Base-by-base conservation (phyloP, 2,329 filamentous ascomycete species). In the Biscogniauxia mediterranea region DNA sequence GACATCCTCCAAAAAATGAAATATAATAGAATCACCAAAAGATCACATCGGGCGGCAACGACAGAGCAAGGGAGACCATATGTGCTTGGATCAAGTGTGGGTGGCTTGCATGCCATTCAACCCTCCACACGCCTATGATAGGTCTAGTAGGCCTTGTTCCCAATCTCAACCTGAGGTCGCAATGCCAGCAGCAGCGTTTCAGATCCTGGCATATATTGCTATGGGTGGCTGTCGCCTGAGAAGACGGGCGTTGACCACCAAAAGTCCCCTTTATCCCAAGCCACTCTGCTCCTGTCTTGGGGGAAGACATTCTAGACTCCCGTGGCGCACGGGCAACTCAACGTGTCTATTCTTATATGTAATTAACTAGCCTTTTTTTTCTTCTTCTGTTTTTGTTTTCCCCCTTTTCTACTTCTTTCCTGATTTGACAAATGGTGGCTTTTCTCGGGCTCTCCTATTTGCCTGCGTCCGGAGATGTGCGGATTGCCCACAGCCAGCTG, bases 101-200 rank as follows among this genome's bases (percentile, higher is more conserved):
- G 64, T 65, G 63, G 63, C 64, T 61, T 65, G 63, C 63, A 66
- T 65, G 54, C 42, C 26, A 53, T 21, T 58, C 52, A 57, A 52
- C 52, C 56, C 56, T 54, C 38, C 52, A 21, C 52, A 54, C n/a
- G 9, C 52, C 17, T 32, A 32, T 46, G 32, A 54, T 25, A 54
- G 26, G 52, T 26, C 32, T 8, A 32, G 1, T 25, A 54, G 32
- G 52, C 23, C 32, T 54, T 54, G 26, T 11, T 46, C 38, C 38
- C 13, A 46, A 46, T 46, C 38, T 7, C 6, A 46, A 46, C 38
- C 5, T 46, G 38, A 46, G 17, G 38, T 46, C 38, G 38, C 38
- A 46, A n/a, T 46, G 38, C 15, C 38, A 46, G 38, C 38, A 46
- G 17, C 38, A 46, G 13, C 38, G 38, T 46, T 46, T 46, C 38